Base-by-base conservation (phyloP, 805 yeast species). In the Priceomyces melissophilus region DNA sequence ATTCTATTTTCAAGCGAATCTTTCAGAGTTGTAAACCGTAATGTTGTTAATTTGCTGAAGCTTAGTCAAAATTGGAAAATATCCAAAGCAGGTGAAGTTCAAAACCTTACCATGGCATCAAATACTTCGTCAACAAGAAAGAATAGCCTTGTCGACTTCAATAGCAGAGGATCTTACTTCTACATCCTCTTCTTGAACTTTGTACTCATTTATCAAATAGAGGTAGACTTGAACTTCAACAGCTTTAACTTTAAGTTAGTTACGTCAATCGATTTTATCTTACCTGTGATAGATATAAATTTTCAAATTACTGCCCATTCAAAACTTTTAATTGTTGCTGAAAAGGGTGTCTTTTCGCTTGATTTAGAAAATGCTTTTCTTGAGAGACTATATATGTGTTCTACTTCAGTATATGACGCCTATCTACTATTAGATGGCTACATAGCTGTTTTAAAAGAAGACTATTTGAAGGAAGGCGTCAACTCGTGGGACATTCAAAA, bases 1-100 rank as follows among this genome's bases (percentile, higher is more conserved):
- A 12, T 50, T 7, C 40, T 50, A 2, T 15, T 52, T 1, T 52
- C 54, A 1, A 40, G 45, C 10, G 39, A 39, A 8, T 41, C 46
- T 10, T 43, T 52, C 26, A 27, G 47, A 33, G 41, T 52, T 4
- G 35, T 42, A 10, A 34, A 36, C 29, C 43, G 41, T 12, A 26
- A 40, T 8, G 37, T 13, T 3, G 23, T 44, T 4, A 30, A 35
- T 11, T 30, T 35, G 13, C 27, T 14, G 10, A 26, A 15, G 9
- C 8, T 28, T 10, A n/a, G 16, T 13, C 33, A 35, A 13, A 28
- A 23, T 11, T 39, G 38, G 39, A 23, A 29, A 12, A 30, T 35
- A 25, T n/a, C 30, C 7, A 17, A n/a, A 9, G 38, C 35, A 28
- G 33, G 39, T 4, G 17, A 12, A 10, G 20, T 3, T 9, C 12